Percentiles rank a stretch among this genome's conserved stretches.
Conservation (phyloP, 441 rosid genomes). For the Capsella rubella region DNA sequence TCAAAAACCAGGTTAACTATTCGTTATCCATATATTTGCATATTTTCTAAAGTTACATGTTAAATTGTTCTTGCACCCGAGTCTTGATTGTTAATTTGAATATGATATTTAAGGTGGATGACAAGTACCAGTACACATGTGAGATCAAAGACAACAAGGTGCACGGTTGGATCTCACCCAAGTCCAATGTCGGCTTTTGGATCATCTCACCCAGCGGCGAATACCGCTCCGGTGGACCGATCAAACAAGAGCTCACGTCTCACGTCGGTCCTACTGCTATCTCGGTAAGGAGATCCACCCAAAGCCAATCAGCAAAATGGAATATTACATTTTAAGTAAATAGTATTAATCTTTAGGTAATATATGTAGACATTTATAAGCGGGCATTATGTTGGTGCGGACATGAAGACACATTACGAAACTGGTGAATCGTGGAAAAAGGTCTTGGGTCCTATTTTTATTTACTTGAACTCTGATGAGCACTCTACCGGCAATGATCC, state of each 20-base stretch:
- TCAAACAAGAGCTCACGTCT: constrained; percentile 58
- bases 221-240: constrained; percentile 56
- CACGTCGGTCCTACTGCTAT: constrained; percentile 50
- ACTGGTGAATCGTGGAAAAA: constrained; percentile 48
- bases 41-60: no score
- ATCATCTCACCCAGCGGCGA: constrained; percentile 54
- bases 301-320: neutral
- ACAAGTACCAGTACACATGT: constrained; percentile 59
- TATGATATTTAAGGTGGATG: constrained; percentile 57
- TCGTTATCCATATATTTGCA: no score
- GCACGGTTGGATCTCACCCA: constrained; percentile 60
- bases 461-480: constrained; percentile 39
- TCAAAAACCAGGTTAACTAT: constrained; percentile 55
- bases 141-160: constrained; percentile 52
- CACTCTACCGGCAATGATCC: constrained; percentile 5
- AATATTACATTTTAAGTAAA: neutral
- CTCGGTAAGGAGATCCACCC: constrained; percentile 36
- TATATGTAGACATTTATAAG: constrained; percentile 44
- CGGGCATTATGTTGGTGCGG: constrained; percentile 41
- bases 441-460: constrained; percentile 45
- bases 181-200: constrained; percentile 58
- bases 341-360: neutral
- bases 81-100: neutral
- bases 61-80: neutral
- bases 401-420: constrained; percentile 38